These are phyloP conservation scores for Zygoascus meyerae DNA, from an alignment of 1,139 yeast genomes.

Conservation along the genomic window DNA sequence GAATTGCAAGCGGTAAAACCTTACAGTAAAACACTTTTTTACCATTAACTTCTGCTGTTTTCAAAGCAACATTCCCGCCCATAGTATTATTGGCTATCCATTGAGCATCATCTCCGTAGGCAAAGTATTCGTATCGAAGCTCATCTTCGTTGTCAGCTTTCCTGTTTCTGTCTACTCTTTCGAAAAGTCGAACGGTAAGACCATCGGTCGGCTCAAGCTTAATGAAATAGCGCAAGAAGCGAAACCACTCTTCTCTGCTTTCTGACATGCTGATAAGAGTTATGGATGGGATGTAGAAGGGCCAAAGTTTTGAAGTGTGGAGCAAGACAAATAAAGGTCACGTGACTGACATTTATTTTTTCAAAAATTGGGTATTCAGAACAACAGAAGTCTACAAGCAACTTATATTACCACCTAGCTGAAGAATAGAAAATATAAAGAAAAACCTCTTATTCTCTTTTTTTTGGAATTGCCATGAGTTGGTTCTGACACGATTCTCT, in stretches of 20 bases:
- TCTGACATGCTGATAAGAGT: constrained; percentile 17
- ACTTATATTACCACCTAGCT: too few relatives aligned
- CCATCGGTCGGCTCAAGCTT: constrained; percentile 3
- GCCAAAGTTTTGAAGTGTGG: too few relatives aligned
- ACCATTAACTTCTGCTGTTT: not conserved
- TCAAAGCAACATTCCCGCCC: constrained; percentile 9
- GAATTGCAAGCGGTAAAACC: constrained; percentile 7
- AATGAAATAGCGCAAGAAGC: constrained; percentile 1
- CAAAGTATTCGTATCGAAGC: constrained; percentile 4
- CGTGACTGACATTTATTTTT: too few relatives aligned
- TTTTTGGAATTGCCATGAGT: too few relatives aligned
- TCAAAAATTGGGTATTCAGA: too few relatives aligned
- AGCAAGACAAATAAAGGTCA: too few relatives aligned
- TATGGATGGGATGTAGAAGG: not conserved
- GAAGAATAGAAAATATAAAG: too few relatives aligned
- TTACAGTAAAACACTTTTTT: constrained; percentile 6
- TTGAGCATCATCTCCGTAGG: constrained; percentile 8
- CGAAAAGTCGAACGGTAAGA: constrained; percentile 7
- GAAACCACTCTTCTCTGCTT: constrained; percentile 8
- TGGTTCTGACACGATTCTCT: too few relatives aligned
- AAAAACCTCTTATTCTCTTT: too few relatives aligned
- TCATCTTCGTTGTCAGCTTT: constrained; percentile 6
- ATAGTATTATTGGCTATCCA: constrained; percentile 9
- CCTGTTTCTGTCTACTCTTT: constrained; percentile 8
- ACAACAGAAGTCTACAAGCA: too few relatives aligned